Percentiles rank a stretch among this genome's conserved stretches.
phyloP scores from a whole-genome alignment of 352 stramenopile species.

The Phytophthora rubi region DNA sequence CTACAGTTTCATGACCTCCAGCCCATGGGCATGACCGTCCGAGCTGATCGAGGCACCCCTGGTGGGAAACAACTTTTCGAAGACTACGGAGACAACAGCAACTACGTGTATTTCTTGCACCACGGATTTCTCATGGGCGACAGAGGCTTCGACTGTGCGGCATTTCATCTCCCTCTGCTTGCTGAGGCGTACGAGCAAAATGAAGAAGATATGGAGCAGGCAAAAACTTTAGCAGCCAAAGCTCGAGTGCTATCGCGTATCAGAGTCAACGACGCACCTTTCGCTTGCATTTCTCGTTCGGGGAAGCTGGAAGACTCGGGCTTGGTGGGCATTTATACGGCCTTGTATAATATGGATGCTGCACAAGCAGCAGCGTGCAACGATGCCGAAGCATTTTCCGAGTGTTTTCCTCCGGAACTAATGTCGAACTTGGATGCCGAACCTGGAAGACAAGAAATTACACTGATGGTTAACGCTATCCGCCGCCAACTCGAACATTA shows the following conservation, averaged over 20 bases:
- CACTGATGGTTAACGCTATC: constrained; percentile 19
- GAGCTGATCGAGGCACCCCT: constrained; percentile 59
- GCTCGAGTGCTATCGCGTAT: constrained; percentile 32
- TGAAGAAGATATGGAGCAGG: constrained; percentile 6
- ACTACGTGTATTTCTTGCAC: constrained; percentile 87
- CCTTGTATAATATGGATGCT: constrained; percentile 29
- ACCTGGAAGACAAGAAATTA: constrained; percentile 7
- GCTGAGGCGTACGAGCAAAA: constrained; percentile 4
- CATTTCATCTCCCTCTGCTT: constrained; percentile 42
- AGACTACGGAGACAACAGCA: constrained; percentile 96
- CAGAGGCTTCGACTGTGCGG: constrained; percentile 91
- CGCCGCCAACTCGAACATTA: constrained; percentile 37
- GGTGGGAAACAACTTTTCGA: constrained; percentile 84
- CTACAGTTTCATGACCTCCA: constrained; percentile 64
- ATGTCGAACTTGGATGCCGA: constrained; percentile 17
- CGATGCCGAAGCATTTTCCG: constrained; percentile 28
- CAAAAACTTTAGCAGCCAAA: constrained; percentile 32
- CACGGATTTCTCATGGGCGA: constrained; percentile 92
- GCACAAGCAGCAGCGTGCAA: constrained; percentile 34
- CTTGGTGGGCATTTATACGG: constrained; percentile 42
- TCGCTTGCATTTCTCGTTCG: constrained; percentile 42
- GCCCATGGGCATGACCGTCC: constrained; percentile 55
- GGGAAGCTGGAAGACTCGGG: constrained; percentile 36
- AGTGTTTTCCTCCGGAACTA: constrained; percentile 43
- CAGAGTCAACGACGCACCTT: constrained; percentile 40